Evolutionary conservation across 2,329 filamentous ascomycete species (phyloP).

Genomic region (Pseudogymnoascus destructans): DNA sequence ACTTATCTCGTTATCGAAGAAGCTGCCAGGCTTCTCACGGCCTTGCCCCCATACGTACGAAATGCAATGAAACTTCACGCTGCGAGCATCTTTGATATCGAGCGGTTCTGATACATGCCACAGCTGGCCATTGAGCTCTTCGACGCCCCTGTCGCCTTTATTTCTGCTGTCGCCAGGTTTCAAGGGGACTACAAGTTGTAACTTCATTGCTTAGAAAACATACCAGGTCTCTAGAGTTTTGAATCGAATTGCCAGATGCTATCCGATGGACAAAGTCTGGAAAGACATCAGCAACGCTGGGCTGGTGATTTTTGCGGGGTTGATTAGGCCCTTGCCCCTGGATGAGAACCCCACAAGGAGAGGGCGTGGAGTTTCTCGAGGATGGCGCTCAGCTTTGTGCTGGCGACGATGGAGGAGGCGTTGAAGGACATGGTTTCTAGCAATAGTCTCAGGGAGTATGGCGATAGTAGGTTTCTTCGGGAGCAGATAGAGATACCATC

Average conservation of each 20-base stretch:
- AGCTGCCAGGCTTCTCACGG: constrained; percentile 12
- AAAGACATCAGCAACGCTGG: background rate
- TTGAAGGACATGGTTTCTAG: constrained; percentile 25
- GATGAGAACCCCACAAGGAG: constrained; percentile 15
- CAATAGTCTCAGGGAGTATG: background rate
- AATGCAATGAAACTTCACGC: constrained; percentile 14
- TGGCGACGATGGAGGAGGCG: background rate
- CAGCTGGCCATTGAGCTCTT: constrained; percentile 14
- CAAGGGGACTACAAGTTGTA: constrained; percentile 12
- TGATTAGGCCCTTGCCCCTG: background rate
- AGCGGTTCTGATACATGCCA: constrained; percentile 14
- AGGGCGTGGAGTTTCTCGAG: constrained; percentile 25
- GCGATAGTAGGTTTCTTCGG: background rate
- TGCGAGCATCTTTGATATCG: background rate
- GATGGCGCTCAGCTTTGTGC: constrained; percentile 13
- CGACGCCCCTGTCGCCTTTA: constrained; percentile 11
- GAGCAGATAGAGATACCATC: background rate
- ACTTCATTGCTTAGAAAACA: constrained; percentile 1
- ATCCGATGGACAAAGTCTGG: background rate
- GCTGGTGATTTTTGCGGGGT: background rate
- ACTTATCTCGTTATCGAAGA: constrained; percentile 14
- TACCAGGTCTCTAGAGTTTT: background rate
- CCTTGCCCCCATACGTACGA: constrained; percentile 16
- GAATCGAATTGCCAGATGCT: background rate
- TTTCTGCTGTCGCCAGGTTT: constrained; percentile 8